A percentile compares a stretch with the other conserved stretches of the same genome.
Conservation (phyloP, 768 basidiomycete genomes). For the Dentipellis sp. region DNA sequence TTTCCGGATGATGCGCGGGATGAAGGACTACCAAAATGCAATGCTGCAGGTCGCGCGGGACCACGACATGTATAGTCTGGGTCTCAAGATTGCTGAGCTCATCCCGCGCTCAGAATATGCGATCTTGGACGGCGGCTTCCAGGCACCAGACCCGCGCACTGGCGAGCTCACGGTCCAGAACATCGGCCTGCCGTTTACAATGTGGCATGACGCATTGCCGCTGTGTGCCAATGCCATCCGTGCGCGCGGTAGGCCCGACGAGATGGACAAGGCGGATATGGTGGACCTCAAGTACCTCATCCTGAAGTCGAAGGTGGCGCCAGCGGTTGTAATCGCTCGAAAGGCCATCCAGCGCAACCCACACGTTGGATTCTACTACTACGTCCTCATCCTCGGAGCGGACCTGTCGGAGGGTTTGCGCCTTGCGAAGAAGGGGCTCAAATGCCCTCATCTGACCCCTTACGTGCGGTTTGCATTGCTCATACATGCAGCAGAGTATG, state of each 20-base stretch:
- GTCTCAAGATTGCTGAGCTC: constrained; percentile 35
- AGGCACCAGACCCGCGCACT: constrained; percentile 31
- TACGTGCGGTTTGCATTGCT: constrained; percentile 49
- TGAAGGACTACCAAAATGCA: constrained; percentile 38
- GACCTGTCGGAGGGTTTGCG: constrained; percentile 41
- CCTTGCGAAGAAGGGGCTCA: constrained; percentile 58
- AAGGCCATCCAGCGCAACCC: constrained; percentile 45
- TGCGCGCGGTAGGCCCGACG: constrained; percentile 26
- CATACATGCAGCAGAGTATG: constrained; percentile 52
- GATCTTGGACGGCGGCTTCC: constrained; percentile 45
- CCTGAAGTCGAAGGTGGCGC: constrained; percentile 36
- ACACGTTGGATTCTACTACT: constrained; percentile 54
- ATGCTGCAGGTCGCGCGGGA: constrained; percentile 42
- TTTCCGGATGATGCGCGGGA: constrained; percentile 29
- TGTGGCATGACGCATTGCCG: constrained; percentile 52
- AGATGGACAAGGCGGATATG: constrained; percentile 51
- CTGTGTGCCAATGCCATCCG: constrained; percentile 52
- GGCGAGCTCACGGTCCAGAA: constrained; percentile 32
- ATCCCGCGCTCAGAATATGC: constrained; percentile 55
- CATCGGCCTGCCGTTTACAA: constrained; percentile 48
- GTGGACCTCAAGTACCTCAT: constrained; percentile 54
- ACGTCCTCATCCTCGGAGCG: constrained; percentile 43
- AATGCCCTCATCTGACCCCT: constrained; percentile 41
- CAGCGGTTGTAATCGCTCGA: constrained; percentile 39
- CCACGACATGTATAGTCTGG: constrained; percentile 42